Base-by-base conservation (phyloP, 106 monocot genomes). In the Cymbidium sinense region DNA sequence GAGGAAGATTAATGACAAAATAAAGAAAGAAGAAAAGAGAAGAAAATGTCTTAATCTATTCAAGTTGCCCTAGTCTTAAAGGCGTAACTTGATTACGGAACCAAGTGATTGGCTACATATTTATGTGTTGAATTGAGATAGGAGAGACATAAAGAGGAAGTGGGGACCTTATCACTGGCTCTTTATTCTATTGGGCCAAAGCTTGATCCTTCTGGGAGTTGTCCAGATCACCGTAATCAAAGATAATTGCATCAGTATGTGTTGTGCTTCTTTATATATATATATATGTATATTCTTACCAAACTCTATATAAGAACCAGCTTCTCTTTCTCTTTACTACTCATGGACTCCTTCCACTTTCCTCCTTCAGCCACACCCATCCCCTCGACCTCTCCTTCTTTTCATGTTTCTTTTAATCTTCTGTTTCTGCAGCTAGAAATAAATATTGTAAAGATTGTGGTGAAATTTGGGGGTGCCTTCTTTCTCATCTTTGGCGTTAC, bases 401-500 rank as follows among this genome's bases (percentile, higher is more conserved):
- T 25, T 27, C 6, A 18, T 15, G 15, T 11, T 39, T 73, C 62
- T 18, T 21, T 25, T 50, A 41, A 27, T 80, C 35, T 41, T 41
- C 41, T 41, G 9, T 41, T 41, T 41, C 41, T 9, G 41, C 41
- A 9, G 41, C 6, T 41, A 41, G 41, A 9, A 41, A 41, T 41
- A 39, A n/a, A 17, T 52, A 52, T 17, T n/a, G 18, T 54, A 18
- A n/a, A 20, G 54, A 4, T 19, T 1, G 4, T n/a, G 21, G 21
- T 54, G 54, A 52, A 52, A 20, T 75, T 34, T 5, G 6, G 2
- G 8, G 0, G 61, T 73, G 2, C 31, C 13, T 37, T 67, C 8
- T n/a, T 74, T 50, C 74, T 84, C 79, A 80, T 89, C 69, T 64
- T 2, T 77, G 55, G 91, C 86, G 82, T 86, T 64, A 67, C 91